These are phyloP conservation scores for Cryptococcus sp. DNA, from an alignment of 1,284 basidiomycete genomes.

Conservation along the genomic window DNA sequence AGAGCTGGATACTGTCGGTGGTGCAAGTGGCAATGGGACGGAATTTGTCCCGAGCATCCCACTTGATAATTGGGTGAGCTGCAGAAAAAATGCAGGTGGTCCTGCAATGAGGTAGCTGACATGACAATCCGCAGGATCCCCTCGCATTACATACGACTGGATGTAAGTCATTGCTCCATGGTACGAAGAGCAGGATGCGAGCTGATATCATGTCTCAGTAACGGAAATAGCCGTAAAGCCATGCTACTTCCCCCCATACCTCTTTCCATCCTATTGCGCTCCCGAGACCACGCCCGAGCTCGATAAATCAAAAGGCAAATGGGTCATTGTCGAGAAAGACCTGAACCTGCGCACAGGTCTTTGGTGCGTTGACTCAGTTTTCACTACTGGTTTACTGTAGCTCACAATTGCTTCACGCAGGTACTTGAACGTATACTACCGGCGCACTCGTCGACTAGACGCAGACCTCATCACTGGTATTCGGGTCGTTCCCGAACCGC, in stretches of 20 bases:
- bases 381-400: neutral
- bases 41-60: slow-evolving; percentile 66
- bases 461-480: slow-evolving; percentile 46
- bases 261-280: slow-evolving; percentile 63
- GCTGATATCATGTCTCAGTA: slow-evolving; percentile 45
- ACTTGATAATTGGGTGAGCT: slow-evolving; percentile 69
- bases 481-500: slow-evolving; percentile 34
- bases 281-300: slow-evolving; percentile 69
- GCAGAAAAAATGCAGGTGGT: too few relatives aligned
- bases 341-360: slow-evolving; percentile 69
- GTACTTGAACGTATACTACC: slow-evolving; percentile 73
- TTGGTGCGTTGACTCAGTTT: slow-evolving; percentile 50
- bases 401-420: slow-evolving; percentile 11
- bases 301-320: slow-evolving; percentile 78
- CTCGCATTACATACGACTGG: slow-evolving; percentile 79
- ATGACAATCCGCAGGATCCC: slow-evolving; percentile 55
- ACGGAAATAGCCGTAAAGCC: slow-evolving; percentile 73
- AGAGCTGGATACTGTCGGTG: slow-evolving; percentile 49
- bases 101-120: neutral
- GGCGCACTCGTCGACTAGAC: slow-evolving; percentile 68
- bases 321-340: slow-evolving; percentile 80
- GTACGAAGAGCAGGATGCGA: neutral
- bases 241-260: slow-evolving; percentile 67
- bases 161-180: slow-evolving; percentile 48
- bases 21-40: slow-evolving; percentile 38